Conservation (phyloP, 2,329 filamentous ascomycete species). For the Venturia nashicola region DNA sequence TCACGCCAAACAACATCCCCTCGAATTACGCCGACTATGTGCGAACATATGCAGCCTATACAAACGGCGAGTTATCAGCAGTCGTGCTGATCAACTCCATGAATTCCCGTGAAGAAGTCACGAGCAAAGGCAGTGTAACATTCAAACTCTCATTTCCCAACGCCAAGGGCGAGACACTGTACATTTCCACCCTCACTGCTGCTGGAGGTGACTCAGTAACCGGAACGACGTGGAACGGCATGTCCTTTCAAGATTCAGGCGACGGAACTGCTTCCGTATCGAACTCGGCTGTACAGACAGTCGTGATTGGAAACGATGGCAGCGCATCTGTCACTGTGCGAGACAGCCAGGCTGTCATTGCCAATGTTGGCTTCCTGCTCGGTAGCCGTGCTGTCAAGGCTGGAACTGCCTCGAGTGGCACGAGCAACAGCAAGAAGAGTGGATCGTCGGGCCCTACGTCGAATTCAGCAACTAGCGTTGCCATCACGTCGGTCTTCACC, state of each 20-base stretch:
- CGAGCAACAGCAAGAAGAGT: neutral
- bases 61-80: constrained; percentile 28
- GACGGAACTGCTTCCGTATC: constrained; percentile 28
- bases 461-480: neutral
- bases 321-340: constrained; percentile 23
- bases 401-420: neutral
- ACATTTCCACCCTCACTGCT: constrained; percentile 35
- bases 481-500: neutral
- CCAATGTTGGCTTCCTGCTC: constrained; percentile 29
- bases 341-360: constrained; percentile 35
- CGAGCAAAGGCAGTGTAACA: constrained; percentile 26
- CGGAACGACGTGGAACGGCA: constrained; percentile 35
- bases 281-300: constrained; percentile 20
- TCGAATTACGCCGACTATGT: constrained; percentile 28
- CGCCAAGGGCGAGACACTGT: constrained; percentile 30
- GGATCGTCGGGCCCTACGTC: neutral
- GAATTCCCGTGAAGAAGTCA: constrained; percentile 27
- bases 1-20: constrained; percentile 21
- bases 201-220: constrained; percentile 30
- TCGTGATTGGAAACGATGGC: constrained; percentile 20
- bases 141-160: constrained; percentile 30
- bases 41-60: constrained; percentile 34
- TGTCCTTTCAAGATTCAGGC: constrained; percentile 31
- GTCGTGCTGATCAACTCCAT: constrained; percentile 36
- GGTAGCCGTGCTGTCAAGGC: constrained; percentile 14